Base-by-base conservation (phyloP, 2,329 filamentous ascomycete genomes). In the Camillea tinctor region DNA sequence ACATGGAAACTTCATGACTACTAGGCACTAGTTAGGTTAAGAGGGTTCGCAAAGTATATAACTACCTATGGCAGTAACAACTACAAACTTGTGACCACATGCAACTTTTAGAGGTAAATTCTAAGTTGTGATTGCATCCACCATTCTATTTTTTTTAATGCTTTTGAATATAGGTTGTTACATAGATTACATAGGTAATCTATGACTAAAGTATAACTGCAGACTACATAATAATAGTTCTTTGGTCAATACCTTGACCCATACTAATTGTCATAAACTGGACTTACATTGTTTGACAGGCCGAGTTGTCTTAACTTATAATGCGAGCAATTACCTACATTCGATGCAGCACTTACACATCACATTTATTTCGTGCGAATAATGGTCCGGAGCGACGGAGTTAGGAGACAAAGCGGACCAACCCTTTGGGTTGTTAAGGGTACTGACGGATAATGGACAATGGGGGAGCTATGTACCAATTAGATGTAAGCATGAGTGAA, bases 311-410 rank as follows among this genome's bases (percentile, higher is more conserved):
- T 30, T 30, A 7, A 44, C 36, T n/a, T 15, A 36, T 53, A 51
- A 55, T 55, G 51, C 24, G 58, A 49, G 50, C 22, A 21, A 57
- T 53, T 21, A 54, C 50, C 21, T 23, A 24, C 22, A 44, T 44
- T 30, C 57, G 44, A 50, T 48, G 58, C 50, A 30, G 52, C 21
- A 54, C 50, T 17, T 23, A 24, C 22, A 44, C 17, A 49, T 8
- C 48, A 36, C 15, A 22, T 19, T 17, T 22, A 50, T 24, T 22
- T 19, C 48, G 50, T 23, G 26, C 20, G 19, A 30, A 23, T 49
- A 30, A 23, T 49, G 21, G n/a, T 50, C 64, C 62, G 64, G 64
- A 64, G 36, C 64, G 62, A 66, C 62, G 64, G 64, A 64, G 36
- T 66, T 64, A 66, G 60, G 64, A 64, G 61, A 64, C 64, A 65